These are phyloP conservation scores for Fusarium sulawesiense DNA, from an alignment of 2,329 filamentous ascomycete genomes.

Conservation along the genomic window DNA sequence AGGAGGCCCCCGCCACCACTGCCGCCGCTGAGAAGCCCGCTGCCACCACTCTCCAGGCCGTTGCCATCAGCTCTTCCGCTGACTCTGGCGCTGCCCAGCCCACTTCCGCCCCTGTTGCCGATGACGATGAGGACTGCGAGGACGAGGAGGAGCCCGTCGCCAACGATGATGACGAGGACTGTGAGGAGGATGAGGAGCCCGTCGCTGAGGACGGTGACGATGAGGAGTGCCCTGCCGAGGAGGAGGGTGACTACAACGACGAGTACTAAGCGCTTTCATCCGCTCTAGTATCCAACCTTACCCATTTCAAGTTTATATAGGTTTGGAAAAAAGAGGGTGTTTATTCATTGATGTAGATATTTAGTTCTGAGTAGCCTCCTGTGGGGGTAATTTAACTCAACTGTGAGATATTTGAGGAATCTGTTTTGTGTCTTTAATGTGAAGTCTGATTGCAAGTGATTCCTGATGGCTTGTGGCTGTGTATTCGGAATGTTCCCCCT, in stretches of 20 bases:
- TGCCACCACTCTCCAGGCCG: constrained; percentile 23
- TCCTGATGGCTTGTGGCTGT: too few relatives aligned
- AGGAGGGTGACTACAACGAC: constrained; percentile 27
- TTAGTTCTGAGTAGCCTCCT: constrained; percentile 46
- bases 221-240: constrained; percentile 38
- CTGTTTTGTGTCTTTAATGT: not conserved
- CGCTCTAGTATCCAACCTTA: not conserved
- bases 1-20: constrained; percentile 16
- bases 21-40: constrained; percentile 15
- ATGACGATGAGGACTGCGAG: constrained; percentile 36
- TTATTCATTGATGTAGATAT: constrained; percentile 42
- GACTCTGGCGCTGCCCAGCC: constrained; percentile 16
- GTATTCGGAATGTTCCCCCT: too few relatives aligned
- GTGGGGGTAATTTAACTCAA: constrained; percentile 45
- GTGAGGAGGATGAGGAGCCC: constrained; percentile 25
- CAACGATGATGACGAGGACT: constrained; percentile 36
- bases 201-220: constrained; percentile 25
- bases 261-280: not conserved
- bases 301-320: not conserved
- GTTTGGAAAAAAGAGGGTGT: not conserved
- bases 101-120: constrained; percentile 16
- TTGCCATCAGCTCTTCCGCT: constrained; percentile 10
- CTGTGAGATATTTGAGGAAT: constrained; percentile 46
- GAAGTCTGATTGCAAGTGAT: too few relatives aligned
- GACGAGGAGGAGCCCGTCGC: constrained; percentile 21